Evolutionary conservation across 768 basidiomycete genomes (phyloP).

Genomic region (Candolleomyces efflorescens): DNA sequence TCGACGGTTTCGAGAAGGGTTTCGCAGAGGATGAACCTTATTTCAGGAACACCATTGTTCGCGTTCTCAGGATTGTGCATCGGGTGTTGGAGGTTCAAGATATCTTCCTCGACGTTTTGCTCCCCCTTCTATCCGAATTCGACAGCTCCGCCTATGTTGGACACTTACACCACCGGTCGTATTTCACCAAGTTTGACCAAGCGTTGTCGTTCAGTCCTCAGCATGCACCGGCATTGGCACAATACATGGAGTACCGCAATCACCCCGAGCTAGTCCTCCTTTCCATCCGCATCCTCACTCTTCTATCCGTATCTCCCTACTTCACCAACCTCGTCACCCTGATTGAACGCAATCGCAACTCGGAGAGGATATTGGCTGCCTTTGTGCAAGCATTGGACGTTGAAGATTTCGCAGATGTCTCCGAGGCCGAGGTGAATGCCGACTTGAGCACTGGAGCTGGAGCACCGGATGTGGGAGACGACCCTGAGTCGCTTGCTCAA

Average conservation of each 20-base stretch:
- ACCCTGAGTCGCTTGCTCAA: constrained; percentile 50
- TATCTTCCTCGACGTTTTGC: constrained; percentile 82
- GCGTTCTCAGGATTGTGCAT: constrained; percentile 76
- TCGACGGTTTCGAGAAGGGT: constrained; percentile 70
- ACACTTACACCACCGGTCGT: constrained; percentile 57
- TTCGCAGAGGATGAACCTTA: constrained; percentile 65
- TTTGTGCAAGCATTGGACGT: constrained; percentile 64
- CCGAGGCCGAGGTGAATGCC: constrained; percentile 52
- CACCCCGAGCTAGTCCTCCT: constrained; percentile 74
- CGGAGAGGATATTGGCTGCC: constrained; percentile 78
- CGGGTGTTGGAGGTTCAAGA: constrained; percentile 84
- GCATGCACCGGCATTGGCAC: constrained; percentile 76
- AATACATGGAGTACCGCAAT: constrained; percentile 69
- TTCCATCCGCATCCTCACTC: constrained; percentile 70
- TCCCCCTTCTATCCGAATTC: constrained; percentile 71
- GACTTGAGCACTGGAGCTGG: constrained; percentile 73
- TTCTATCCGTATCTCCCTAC: constrained; percentile 60
- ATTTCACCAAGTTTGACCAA: constrained; percentile 71
- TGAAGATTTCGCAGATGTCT: constrained; percentile 60
- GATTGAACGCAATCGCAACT: constrained; percentile 77
- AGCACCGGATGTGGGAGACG: constrained; percentile 50
- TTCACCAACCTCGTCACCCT: constrained; percentile 75
- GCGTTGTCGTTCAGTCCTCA: constrained; percentile 64
- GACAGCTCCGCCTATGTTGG: constrained; percentile 53
- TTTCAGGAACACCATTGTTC: constrained; percentile 71